Evolutionary conservation across 257 asterid genomes (phyloP).

Genomic region (Solanum peruvianum): DNA sequence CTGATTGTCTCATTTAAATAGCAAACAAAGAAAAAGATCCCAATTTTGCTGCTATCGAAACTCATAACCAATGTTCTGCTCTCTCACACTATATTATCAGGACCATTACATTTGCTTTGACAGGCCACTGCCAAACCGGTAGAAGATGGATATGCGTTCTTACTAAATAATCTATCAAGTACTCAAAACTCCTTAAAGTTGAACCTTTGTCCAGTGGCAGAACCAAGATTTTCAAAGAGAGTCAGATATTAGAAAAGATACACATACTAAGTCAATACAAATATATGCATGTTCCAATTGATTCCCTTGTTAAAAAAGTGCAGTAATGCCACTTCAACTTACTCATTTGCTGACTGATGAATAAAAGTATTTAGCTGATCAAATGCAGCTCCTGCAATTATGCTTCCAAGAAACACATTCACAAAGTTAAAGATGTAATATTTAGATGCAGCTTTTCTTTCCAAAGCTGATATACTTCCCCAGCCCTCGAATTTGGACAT

Average conservation of each 20-base stretch:
- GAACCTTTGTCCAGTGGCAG: background rate
- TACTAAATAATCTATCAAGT: background rate
- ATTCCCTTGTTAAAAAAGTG: background rate
- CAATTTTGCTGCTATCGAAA: background rate
- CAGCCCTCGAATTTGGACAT: slow-evolving; percentile 94
- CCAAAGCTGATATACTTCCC: slow-evolving; percentile 57
- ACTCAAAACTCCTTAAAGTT: background rate
- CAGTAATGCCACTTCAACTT: slow-evolving; percentile 14
- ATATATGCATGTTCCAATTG: background rate
- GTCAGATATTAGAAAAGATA: background rate
- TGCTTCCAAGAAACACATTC: slow-evolving; percentile 79
- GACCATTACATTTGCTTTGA: background rate
- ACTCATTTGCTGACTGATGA: slow-evolving; percentile 65
- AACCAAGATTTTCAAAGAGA: background rate
- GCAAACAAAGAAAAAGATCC: background rate
- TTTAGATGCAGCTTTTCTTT: slow-evolving; percentile 67
- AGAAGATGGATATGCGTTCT: background rate
- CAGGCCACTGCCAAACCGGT: background rate
- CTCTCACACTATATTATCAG: background rate
- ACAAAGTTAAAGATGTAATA: slow-evolving; percentile 71
- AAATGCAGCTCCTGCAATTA: slow-evolving; percentile 82
- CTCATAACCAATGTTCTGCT: background rate
- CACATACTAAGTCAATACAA: background rate
- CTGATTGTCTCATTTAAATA: background rate
- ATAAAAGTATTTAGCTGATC: slow-evolving; percentile 64